Base-by-base conservation (phyloP, 352 stramenopile species). In the Phytophthora hibernalis region DNA sequence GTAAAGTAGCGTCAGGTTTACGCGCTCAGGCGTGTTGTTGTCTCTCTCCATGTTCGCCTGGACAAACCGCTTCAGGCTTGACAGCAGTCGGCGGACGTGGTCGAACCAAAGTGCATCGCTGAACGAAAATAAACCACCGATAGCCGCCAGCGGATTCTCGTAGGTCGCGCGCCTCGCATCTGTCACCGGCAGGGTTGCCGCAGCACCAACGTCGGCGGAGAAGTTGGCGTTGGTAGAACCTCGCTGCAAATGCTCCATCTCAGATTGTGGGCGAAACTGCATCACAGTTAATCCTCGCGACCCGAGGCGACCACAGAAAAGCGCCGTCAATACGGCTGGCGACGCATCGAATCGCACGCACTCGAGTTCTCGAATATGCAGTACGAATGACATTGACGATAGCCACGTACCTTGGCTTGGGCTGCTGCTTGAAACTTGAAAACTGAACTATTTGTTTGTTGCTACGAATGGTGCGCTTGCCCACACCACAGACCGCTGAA, bases 261-360 rank as follows among this genome's bases (percentile, higher is more conserved):
- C 54, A 0, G 44, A 62, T 15, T 49, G 21, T 5, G 54, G 54
- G 11, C 56, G 33, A 16, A 65, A 64, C 22, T 64, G 55, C 54
- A 62, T 44, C 1, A 48, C 43, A 1, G 54, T 62, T 15, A 64
- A 24, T 4, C 55, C 55, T 0, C 55, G 16, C 3, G 24, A 42
- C 1, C 56, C 56, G 9, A 56, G 45, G 2, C 33, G 47, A 18
- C 22, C 56, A 13, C 45, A 57, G 37, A 51, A 56, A 1, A 56
- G 12, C 1, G 31, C 11, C 56, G 52, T 56, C 3, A 56, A 15
- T 2, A 64, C 35, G 1, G 54, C 28, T 5, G 28, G 54, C 5
- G 40, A 2, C 5, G 26, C 33, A 0, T 53, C 22, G 20, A 61
- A 61, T 10, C 42, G 26, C 9, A 53, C 31, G 43, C 54, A 59